Evolutionary conservation across 805 yeast genomes (phyloP), one percentile per base, ranked within the genome.

Genomic region (Torulaspora microellipsoides): DNA sequence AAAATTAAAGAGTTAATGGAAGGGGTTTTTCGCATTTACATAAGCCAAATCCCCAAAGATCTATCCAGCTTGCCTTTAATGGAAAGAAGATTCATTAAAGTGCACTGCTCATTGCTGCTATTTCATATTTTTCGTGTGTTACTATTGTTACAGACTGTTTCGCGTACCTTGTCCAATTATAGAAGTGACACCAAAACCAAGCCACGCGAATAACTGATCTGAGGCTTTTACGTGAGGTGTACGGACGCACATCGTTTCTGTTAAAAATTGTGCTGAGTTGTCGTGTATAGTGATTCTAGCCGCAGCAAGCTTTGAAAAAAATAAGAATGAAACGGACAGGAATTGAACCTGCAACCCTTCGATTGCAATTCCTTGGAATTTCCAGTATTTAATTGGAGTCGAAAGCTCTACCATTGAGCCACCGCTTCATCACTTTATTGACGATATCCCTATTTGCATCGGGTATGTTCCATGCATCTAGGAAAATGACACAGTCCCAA

Each of bases 261-360:
- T 17, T 17, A 20, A 6, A 20, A 20, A 20, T 5, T 5, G 25
- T 6, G 25, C 25, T 20, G 25, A 4, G 25, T 20, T 20, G 7
- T 8, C 25, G 25, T 20, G 8, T 20, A 7, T 4, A 20, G 8
- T 20, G 25, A 20, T 20, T 20, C 25, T 6, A 2, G 7, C 8
- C 2, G 25, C 2, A 7, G 25, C 25, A 20, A 20, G 8, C 2
- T 7, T 5, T 5, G 4, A 30, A 40, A 31, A 48, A 49, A 53
- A 46, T 60, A 52, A 55, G 62, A 58, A 55, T 76, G 80, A 74
- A 77, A 76, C 81, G 77, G 80, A 76, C 83, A 77, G 81, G 83
- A 78, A 75, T 78, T 73, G 83, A 78, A 78, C 83, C 81, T 77
- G 82, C 82, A 77, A 76, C 82, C 83, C 73, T 76, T 75, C 75